Conservation (phyloP, 148 eudicot species). For the Hydrangea macrophylla region DNA sequence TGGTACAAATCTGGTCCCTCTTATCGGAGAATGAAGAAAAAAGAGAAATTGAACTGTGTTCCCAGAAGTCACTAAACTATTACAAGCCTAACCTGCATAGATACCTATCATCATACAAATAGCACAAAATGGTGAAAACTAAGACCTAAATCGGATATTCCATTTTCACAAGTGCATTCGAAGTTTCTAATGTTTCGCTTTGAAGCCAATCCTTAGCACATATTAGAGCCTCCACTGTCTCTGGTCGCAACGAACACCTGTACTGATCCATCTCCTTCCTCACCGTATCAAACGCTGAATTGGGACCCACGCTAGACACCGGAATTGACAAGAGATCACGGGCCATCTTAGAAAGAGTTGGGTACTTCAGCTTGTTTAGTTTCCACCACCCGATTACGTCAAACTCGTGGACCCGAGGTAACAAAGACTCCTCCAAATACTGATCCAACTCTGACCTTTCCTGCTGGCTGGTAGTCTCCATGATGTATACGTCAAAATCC, state of each 20-base stretch:
- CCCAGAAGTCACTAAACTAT: background rate
- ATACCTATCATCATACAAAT: conserved; percentile 5
- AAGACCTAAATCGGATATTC: conserved; percentile 49
- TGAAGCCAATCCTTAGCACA: conserved; percentile 95
- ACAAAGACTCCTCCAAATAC: conserved; percentile 87
- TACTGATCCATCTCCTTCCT: conserved; percentile 70
- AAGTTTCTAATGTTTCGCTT: conserved; percentile 25
- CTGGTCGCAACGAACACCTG: conserved; percentile 72
- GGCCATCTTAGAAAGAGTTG: conserved; percentile 93
- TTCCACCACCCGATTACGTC: conserved; percentile 98
- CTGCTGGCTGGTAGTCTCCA: conserved; percentile 80
- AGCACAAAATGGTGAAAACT: background rate
- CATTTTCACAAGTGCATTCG: conserved; percentile 48
- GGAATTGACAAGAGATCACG: conserved; percentile 71
- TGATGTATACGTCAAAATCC: conserved; percentile 84
- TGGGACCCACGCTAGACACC: conserved; percentile 53
- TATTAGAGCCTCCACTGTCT: conserved; percentile 83
- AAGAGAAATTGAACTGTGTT: background rate
- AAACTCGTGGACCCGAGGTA: conserved; percentile 81
- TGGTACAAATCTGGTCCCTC: background rate
- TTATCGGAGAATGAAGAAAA: conserved; percentile 3
- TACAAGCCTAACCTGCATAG: background rate
- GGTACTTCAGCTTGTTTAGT: conserved; percentile 78
- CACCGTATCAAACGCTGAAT: conserved; percentile 50
- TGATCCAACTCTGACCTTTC: conserved; percentile 81